phyloP scores from a whole-genome alignment of 495 filamentous ascomycete genomes.

The Letharia lupina region DNA sequence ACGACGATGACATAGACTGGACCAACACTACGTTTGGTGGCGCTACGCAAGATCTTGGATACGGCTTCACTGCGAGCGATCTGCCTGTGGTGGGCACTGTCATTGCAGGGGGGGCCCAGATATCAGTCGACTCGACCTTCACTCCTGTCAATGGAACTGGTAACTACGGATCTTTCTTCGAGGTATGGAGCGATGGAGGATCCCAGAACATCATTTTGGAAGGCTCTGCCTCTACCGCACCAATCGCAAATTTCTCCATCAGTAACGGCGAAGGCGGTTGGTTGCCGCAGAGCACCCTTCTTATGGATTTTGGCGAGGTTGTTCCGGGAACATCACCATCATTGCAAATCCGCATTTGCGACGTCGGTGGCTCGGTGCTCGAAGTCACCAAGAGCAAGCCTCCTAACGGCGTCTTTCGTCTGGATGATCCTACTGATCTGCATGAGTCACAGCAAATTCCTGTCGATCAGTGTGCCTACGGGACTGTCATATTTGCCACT shows the following conservation, averaged over 20 bases:
- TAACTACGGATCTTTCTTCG: background rate
- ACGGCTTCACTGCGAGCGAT: background rate
- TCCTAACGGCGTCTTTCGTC: constrained; percentile 24
- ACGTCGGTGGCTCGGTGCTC: constrained; percentile 29
- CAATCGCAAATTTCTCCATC: constrained; percentile 25
- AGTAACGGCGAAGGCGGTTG: constrained; percentile 25
- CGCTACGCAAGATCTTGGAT: background rate
- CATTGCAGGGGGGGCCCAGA: background rate
- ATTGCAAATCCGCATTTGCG: constrained; percentile 29
- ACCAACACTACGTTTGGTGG: constrained; percentile 1
- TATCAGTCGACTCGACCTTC: background rate
- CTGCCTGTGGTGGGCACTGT: background rate
- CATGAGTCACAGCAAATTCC: background rate
- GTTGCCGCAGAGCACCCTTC: constrained; percentile 20
- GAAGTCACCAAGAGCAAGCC: constrained; percentile 30
- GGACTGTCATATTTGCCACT: background rate
- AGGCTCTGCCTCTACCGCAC: constrained; percentile 26
- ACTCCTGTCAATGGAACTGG: background rate
- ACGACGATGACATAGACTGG: background rate
- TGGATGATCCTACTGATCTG: constrained; percentile 13
- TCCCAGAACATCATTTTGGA: background rate
- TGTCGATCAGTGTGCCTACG: background rate
- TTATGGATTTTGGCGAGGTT: constrained; percentile 30
- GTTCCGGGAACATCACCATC: constrained; percentile 21
- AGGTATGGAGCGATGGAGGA: background rate